These are phyloP conservation scores for Curvularia lunata DNA, from an alignment of 2,329 filamentous ascomycete genomes.

Conservation along the genomic window DNA sequence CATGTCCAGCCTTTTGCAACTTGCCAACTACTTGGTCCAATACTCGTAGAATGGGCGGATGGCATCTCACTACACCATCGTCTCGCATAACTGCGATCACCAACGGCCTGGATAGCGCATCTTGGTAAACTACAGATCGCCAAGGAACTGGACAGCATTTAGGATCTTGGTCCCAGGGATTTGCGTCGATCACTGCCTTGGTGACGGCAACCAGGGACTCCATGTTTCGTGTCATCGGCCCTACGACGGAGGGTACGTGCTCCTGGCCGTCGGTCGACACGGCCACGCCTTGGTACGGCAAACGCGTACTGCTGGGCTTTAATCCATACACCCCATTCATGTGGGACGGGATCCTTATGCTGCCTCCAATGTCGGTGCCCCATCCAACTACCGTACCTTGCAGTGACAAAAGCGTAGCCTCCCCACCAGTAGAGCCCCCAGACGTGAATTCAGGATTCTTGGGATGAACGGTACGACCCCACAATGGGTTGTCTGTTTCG, in stretches of 20 bases:
- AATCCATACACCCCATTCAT: slow-evolving; percentile 66
- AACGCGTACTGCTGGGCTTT: slow-evolving; percentile 60
- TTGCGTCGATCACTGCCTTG: slow-evolving; percentile 54
- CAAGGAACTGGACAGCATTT: slow-evolving; percentile 62
- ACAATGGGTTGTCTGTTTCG: slow-evolving; percentile 68
- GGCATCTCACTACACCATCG: slow-evolving; percentile 62
- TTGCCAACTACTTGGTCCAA: slow-evolving; percentile 48
- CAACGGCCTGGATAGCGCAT: slow-evolving; percentile 53
- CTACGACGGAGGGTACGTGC: slow-evolving; percentile 68
- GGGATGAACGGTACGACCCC: slow-evolving; percentile 64
- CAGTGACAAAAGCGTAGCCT: slow-evolving; percentile 63
- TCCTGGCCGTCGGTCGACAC: slow-evolving; percentile 70
- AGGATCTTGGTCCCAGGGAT: slow-evolving; percentile 63
- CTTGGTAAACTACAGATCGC: slow-evolving; percentile 55
- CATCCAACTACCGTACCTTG: slow-evolving; percentile 62
- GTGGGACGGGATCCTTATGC: slow-evolving; percentile 64
- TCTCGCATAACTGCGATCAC: slow-evolving; percentile 59
- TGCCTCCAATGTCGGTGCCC: slow-evolving; percentile 65
- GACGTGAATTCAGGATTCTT: slow-evolving; percentile 60
- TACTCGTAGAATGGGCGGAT: slow-evolving; percentile 60
- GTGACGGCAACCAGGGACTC: slow-evolving; percentile 59
- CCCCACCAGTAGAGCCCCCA: slow-evolving; percentile 66
- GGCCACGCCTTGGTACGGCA: slow-evolving; percentile 64
- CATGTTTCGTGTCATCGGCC: slow-evolving; percentile 63
- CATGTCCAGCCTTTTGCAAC: slow-evolving; percentile 59